A percentile compares a stretch with the other conserved stretches of the same genome.
Conservation (phyloP, 179 eudicot species). For the Sideroxylon spinosum region DNA sequence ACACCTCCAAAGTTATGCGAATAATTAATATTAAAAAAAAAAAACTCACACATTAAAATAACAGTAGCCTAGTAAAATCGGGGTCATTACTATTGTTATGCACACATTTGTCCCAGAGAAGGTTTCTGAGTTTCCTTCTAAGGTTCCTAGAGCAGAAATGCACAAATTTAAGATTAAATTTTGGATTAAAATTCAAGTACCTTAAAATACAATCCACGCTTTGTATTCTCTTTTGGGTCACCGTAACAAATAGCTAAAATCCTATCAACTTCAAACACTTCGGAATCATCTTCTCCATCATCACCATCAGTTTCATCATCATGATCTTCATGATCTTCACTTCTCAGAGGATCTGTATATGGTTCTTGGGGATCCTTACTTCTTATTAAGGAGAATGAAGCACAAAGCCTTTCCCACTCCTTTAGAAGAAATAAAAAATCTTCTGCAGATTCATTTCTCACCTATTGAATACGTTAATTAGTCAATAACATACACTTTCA, state of each 20-base stretch:
- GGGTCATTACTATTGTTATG: too few relatives aligned
- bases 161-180: not conserved
- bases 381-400: slow-evolving; percentile 23
- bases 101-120: too few relatives aligned
- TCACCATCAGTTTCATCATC: slow-evolving; percentile 27
- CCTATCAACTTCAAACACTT: slow-evolving; percentile 60
- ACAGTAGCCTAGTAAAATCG: too few relatives aligned
- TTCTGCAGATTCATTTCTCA: slow-evolving; percentile 70
- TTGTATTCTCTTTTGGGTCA: slow-evolving; percentile 36
- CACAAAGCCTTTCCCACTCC: slow-evolving; percentile 70
- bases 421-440: slow-evolving; percentile 55
- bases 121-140: not conserved
- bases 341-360: not conserved
- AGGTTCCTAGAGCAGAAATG: not conserved
- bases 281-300: slow-evolving; percentile 22
- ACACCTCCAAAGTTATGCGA: too few relatives aligned
- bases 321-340: slow-evolving; percentile 9
- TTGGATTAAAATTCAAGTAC: slow-evolving; percentile 29
- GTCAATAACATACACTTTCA: not conserved
- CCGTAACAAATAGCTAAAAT: slow-evolving; percentile 65
- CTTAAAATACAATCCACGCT: slow-evolving; percentile 55
- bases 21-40: too few relatives aligned
- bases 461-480: slow-evolving; percentile 30
- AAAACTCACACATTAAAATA: too few relatives aligned
- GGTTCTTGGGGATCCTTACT: slow-evolving; percentile 2